Evolutionary conservation across 1,284 basidiomycete species (phyloP).

Genomic region (Porogramme epimiltina): DNA sequence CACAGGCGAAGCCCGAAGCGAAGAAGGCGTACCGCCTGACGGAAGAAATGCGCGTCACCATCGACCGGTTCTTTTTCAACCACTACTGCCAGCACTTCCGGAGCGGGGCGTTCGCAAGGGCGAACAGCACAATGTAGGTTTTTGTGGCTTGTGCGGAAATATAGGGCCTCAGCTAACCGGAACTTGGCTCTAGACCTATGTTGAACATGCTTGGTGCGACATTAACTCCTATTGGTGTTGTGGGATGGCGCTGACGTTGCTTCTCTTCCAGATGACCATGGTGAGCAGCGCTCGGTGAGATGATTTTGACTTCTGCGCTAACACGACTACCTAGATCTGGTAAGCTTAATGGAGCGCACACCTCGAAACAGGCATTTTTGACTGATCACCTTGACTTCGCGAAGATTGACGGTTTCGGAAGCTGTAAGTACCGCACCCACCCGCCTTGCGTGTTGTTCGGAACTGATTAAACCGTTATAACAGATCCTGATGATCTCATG

Average conservation of each 20-base stretch:
- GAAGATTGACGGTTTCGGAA: constrained; percentile 92
- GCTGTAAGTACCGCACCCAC: constrained; percentile 55
- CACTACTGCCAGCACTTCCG: constrained; percentile 91
- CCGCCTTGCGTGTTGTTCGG: background rate
- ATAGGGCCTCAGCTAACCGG: constrained; percentile 52
- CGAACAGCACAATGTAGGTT: constrained; percentile 89
- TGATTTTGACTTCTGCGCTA: constrained; percentile 1
- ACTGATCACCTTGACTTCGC: background rate
- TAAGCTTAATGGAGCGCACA: constrained; percentile 27
- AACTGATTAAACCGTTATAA: constrained; percentile 7
- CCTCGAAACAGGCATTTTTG: too few relatives aligned
- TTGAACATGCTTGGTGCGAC: constrained; percentile 43
- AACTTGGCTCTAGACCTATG: constrained; percentile 33
- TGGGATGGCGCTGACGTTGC: constrained; percentile 5
- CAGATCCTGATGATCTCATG: constrained; percentile 85
- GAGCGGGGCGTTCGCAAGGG: constrained; percentile 88
- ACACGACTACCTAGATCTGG: constrained; percentile 40
- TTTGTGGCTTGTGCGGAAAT: constrained; percentile 23
- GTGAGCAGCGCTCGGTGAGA: constrained; percentile 40
- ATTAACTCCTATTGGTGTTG: background rate
- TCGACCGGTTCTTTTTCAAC: constrained; percentile 89
- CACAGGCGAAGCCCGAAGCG: constrained; percentile 60
- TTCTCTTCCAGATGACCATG: constrained; percentile 64
- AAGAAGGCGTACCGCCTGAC: constrained; percentile 71
- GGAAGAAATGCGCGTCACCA: constrained; percentile 73